Evolutionary conservation across 169 alveolate genomes (phyloP).

Genomic region (Plasmodium relictum): DNA sequence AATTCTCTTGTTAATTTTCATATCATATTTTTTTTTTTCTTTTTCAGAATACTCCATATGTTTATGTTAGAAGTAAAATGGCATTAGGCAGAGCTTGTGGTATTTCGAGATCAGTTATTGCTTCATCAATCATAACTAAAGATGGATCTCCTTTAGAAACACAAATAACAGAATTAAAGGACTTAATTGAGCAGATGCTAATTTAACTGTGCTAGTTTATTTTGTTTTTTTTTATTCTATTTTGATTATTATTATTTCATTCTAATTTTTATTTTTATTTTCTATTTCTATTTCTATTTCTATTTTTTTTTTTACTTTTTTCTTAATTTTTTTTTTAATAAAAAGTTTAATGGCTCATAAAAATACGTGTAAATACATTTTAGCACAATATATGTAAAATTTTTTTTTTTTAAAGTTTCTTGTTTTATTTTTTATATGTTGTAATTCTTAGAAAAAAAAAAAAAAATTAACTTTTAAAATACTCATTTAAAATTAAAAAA

Average conservation of each 20-base stretch:
- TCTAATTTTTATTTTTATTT: slow-evolving; percentile 10
- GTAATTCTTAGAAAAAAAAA: no score
- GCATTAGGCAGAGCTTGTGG: slow-evolving; percentile 99
- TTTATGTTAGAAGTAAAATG: slow-evolving; percentile 96
- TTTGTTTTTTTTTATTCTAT: neutral
- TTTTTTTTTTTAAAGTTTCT: no score
- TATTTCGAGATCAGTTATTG: slow-evolving; percentile 97
- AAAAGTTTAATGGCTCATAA: no score
- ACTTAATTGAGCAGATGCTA: slow-evolving; percentile 96
- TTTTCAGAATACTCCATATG: slow-evolving; percentile 97
- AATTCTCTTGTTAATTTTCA: neutral
- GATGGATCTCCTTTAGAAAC: slow-evolving; percentile 96
- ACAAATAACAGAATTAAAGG: slow-evolving; percentile 96
- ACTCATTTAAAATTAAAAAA: no score
- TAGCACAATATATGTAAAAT: no score
- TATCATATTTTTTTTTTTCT: neutral
- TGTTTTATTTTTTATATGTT: no score
- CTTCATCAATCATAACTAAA: slow-evolving; percentile 95
- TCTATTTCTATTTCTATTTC: neutral
- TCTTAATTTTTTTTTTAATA: neutral
- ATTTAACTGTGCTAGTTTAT: slow-evolving; percentile 81
- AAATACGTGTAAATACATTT: no score
- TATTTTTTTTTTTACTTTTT: neutral
- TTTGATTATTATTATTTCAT: neutral
- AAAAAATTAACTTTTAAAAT: no score